Percentiles rank a stretch among this genome's conserved stretches.
These are phyloP conservation scores for Ceratocystis albifundus DNA, from an alignment of 2,329 filamentous ascomycete genomes.

Conservation along the genomic window DNA sequence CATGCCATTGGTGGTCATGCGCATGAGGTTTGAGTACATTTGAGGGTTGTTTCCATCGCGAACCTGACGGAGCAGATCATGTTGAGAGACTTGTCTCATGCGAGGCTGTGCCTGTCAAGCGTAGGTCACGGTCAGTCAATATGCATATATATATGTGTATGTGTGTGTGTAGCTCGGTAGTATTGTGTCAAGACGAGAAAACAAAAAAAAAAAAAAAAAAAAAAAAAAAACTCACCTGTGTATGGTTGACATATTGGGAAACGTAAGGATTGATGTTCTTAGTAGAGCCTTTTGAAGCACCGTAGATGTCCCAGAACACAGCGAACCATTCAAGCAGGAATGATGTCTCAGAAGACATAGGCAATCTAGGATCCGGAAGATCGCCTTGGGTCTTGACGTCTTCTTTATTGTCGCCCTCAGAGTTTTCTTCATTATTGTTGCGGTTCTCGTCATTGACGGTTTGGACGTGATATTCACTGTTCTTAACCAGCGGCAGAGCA, in stretches of 20 bases:
- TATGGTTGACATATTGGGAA: constrained; percentile 67
- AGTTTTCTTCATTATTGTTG: constrained; percentile 59
- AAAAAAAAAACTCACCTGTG: constrained; percentile 49
- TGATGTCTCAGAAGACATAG: constrained; percentile 53
- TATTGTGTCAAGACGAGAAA: background rate
- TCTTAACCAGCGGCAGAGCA: constrained; percentile 60
- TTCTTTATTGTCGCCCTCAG: constrained; percentile 76
- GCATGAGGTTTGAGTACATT: constrained; percentile 53
- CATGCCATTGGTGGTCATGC: constrained; percentile 52
- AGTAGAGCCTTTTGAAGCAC: constrained; percentile 54
- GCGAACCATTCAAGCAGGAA: constrained; percentile 98
- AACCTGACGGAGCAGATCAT: constrained; percentile 64
- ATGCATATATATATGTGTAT: background rate
- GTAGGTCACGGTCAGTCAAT: background rate
- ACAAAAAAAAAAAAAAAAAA: background rate
- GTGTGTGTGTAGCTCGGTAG: background rate
- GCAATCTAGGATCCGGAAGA: constrained; percentile 62
- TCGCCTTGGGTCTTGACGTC: constrained; percentile 66
- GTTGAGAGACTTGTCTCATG: constrained; percentile 62
- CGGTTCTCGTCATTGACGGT: constrained; percentile 47
- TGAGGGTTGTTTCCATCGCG: constrained; percentile 48
- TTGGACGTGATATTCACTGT: constrained; percentile 27
- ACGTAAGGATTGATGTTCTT: constrained; percentile 53
- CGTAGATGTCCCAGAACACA: constrained; percentile 93
- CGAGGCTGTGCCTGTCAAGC: constrained; percentile 50